Evolutionary conservation across 2,329 filamentous ascomycete genomes (phyloP).

Genomic region (Trichoderma sp.): DNA sequence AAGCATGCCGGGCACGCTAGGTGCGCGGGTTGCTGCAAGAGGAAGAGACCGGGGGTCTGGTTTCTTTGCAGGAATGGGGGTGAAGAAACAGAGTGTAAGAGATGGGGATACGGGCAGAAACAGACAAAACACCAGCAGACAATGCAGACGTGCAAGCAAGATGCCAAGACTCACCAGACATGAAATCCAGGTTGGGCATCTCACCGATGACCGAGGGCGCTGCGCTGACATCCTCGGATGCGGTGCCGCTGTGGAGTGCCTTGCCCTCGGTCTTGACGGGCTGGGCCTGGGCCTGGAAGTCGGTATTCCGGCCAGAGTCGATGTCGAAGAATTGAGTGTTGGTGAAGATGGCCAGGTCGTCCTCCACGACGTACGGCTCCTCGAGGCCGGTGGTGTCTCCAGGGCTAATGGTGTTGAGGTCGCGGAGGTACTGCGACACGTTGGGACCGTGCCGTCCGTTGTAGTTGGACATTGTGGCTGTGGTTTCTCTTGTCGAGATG

Average conservation of each 20-base stretch:
- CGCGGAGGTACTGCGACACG: slow-evolving; percentile 85
- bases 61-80: slow-evolving; percentile 1
- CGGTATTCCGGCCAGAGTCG: slow-evolving; percentile 64
- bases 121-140: background rate
- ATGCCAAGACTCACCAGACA: slow-evolving; percentile 49
- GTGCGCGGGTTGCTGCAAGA: slow-evolving; percentile 19
- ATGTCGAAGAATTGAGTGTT: slow-evolving; percentile 83
- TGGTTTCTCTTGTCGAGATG: background rate
- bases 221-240: slow-evolving; percentile 45
- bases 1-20: slow-evolving; percentile 10
- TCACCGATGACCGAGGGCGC: slow-evolving; percentile 50
- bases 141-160: slow-evolving; percentile 22
- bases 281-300: slow-evolving; percentile 57
- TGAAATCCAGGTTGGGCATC: slow-evolving; percentile 53
- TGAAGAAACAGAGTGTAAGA: background rate
- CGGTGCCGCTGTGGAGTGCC: slow-evolving; percentile 38
- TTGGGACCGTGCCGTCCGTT: slow-evolving; percentile 79
- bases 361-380: slow-evolving; percentile 65
- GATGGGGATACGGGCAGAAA: background rate
- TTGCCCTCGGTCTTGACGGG: slow-evolving; percentile 49
- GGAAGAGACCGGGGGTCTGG: slow-evolving; percentile 15
- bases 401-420: slow-evolving; percentile 75
- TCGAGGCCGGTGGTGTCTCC: slow-evolving; percentile 55
- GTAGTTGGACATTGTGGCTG: slow-evolving; percentile 66
- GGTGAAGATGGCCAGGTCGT: slow-evolving; percentile 76